Evolutionary conservation across 345 rosid genomes (phyloP).

Genomic region (Populus simonii): DNA sequence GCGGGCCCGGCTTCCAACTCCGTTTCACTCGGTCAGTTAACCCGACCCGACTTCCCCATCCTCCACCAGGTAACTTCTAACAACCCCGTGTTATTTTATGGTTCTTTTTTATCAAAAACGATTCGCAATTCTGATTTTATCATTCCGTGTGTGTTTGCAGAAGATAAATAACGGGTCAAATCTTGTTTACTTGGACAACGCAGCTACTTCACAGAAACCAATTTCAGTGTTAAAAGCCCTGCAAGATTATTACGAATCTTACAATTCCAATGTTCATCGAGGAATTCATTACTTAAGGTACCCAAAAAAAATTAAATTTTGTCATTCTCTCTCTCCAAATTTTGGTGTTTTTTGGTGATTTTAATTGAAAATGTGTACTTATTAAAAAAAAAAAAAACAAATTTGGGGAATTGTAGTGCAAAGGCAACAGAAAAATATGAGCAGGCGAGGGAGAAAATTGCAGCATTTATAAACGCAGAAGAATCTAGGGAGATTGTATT

Average conservation of each 20-base stretch:
- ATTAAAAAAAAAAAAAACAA: too few relatives aligned
- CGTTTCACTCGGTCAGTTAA: constrained; percentile 69
- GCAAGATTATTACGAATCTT: constrained; percentile 63
- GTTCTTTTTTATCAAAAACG: not conserved
- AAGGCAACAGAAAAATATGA: constrained; percentile 92
- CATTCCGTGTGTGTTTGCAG: constrained; percentile 29
- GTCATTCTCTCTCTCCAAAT: not conserved
- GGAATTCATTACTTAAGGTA: constrained; percentile 87
- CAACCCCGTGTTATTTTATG: not conserved
- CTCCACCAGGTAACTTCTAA: constrained; percentile 61
- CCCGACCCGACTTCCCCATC: constrained; percentile 79
- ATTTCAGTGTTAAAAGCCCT: constrained; percentile 62
- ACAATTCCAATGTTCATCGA: constrained; percentile 86
- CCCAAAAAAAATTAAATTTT: not conserved
- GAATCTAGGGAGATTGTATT: constrained; percentile 75
- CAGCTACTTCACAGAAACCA: constrained; percentile 98
- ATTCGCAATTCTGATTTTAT: not conserved
- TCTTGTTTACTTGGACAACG: constrained; percentile 89
- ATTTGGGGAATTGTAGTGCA: constrained; percentile 40
- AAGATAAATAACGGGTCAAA: constrained; percentile 67
- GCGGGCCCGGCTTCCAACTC: constrained; percentile 33
- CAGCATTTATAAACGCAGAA: constrained; percentile 70
- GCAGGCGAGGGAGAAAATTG: constrained; percentile 85
- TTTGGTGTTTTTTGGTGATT: not conserved
- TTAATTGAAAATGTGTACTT: too few relatives aligned